Conservation (phyloP, 345 rosid species). For the Ailanthus altissimus region DNA sequence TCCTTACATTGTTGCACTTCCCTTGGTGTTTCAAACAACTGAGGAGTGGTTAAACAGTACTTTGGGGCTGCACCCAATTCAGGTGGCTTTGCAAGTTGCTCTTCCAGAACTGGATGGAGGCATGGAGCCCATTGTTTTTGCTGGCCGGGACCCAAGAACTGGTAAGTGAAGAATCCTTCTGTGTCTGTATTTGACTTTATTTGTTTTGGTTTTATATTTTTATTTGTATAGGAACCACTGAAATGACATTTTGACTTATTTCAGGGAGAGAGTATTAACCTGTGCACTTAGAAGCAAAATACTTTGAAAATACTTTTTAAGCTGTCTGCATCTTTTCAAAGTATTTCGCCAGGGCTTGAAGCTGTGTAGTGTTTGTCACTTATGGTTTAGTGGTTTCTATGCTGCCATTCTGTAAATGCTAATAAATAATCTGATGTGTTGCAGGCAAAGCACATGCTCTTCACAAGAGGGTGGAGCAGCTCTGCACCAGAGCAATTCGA, state of each 20-base stretch:
- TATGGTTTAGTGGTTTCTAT: neutral
- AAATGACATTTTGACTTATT: neutral
- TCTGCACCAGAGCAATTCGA: conserved; percentile 89
- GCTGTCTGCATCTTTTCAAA: neutral
- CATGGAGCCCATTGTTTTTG: conserved; percentile 96
- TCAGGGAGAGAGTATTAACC: neutral
- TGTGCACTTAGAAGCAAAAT: neutral
- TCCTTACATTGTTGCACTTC: conserved; percentile 91
- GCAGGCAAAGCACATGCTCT: conserved; percentile 98
- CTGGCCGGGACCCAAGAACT: conserved; percentile 97
- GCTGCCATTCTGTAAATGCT: neutral
- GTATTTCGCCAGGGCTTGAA: neutral
- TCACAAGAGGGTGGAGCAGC: conserved; percentile 99
- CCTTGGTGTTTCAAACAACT: conserved; percentile 95
- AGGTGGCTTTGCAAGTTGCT: conserved; percentile 98
- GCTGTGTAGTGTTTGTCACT: conserved; percentile 11
- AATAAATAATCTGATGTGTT: conserved; percentile 21
- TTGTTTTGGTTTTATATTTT: neutral
- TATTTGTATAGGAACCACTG: neutral
- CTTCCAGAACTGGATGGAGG: conserved; percentile 99
- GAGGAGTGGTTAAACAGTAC: conserved; percentile 98
- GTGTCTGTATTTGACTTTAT: neutral
- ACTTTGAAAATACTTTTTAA: neutral
- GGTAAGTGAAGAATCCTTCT: conserved; percentile 46
- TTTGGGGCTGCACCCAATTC: conserved; percentile 93